phyloP scores from a whole-genome alignment of 257 asterid genomes.

The Echites panduratus region DNA sequence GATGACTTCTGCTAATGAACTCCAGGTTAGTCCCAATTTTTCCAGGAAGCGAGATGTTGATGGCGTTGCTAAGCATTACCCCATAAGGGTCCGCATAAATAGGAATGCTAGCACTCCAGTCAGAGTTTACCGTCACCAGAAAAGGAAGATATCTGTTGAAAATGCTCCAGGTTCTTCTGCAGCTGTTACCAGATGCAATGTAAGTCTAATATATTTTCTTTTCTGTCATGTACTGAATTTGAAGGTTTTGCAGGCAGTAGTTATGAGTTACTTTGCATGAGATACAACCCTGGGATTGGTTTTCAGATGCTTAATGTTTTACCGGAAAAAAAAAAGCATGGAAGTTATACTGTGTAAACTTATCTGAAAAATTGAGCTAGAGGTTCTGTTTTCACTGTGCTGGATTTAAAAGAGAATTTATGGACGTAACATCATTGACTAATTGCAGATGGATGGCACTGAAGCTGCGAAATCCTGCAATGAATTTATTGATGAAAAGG shows the following conservation, averaged over 20 bases:
- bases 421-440: neutral
- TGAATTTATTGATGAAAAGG: conserved; percentile 13
- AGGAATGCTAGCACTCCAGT: conserved; percentile 16
- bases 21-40: conserved; percentile 4
- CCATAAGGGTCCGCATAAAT: conserved; percentile 9
- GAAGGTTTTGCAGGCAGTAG: neutral
- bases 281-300: neutral
- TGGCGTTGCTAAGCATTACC: conserved; percentile 3
- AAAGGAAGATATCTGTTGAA: conserved; percentile 20
- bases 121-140: conserved; percentile 24
- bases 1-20: neutral
- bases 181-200: conserved; percentile 21
- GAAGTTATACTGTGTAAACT: neutral
- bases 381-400: neutral
- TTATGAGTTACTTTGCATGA: conserved; percentile 1
- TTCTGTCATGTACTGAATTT: neutral
- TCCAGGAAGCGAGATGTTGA: conserved; percentile 15
- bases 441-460: conserved; percentile 18
- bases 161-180: conserved; percentile 11
- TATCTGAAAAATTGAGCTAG: neutral
- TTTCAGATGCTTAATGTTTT: neutral
- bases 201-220: conserved; percentile 3
- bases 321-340: no score
- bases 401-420: neutral
- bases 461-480: neutral